Base-by-base conservation (phyloP, 768 basidiomycete genomes). In the Hebeloma cylindrosporum region DNA sequence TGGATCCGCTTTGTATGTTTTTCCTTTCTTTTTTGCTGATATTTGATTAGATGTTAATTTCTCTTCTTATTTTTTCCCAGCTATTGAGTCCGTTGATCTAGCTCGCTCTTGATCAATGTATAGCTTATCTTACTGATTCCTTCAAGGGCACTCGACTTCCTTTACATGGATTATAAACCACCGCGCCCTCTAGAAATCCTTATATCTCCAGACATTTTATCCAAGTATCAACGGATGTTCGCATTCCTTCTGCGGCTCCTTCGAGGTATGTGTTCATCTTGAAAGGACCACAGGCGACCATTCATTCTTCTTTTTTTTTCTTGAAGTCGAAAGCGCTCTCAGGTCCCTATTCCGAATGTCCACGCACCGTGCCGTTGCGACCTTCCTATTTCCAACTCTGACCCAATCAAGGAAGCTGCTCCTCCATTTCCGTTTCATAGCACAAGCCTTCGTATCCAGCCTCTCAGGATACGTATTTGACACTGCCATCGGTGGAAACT, bases 131-230 rank as follows among this genome's bases (percentile, higher is more conserved):
- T 42, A 49, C 35, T 35, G 38, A n/a, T n/a, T 22, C 21, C 53
- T 40, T 14, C 4, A 52, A 90, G 88, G 61, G 91, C 93, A 5
- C 62, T 95, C 31, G 93, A 94, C 61, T 95, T 94, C 59, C 66
- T 95, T 10, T 90, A 89, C 58, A 82, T 95, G 70, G 82, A 92
- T 52, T 95, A 95, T 63, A 86, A 86, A 55, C 84, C 89, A n/a
- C 89, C 91, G 1, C 73, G 73, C n/a, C 79, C 90, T 0, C 67
- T 95, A 28, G 79, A 82, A 34, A 73, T 83, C 8, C 60, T 95
- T 7, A 85, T 95, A 23, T 80, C 88, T 2, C 70, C 78, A 1
- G 72, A 78, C 4, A 75, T 87, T 23, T 63, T 93, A n/a, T 82
- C 78, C 4, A 94, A 93, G 60, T 94, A 94, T 58, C 88, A 93